phyloP scores from a whole-genome alignment of 768 basidiomycete species.

The Imleria badia region DNA sequence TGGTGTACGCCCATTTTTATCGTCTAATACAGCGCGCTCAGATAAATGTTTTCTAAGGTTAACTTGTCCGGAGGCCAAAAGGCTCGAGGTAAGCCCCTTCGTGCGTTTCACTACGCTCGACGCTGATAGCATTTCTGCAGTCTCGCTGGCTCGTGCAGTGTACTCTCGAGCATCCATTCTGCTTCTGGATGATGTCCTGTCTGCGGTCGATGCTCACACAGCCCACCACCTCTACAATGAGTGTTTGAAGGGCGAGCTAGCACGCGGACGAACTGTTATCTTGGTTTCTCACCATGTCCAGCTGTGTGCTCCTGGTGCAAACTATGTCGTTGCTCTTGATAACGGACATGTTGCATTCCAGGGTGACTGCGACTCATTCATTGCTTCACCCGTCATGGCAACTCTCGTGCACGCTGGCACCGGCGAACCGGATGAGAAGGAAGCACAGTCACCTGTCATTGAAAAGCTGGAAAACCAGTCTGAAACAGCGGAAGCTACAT shows the following conservation, averaged over 20 bases:
- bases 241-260: conserved; percentile 77
- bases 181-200: conserved; percentile 80
- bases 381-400: conserved; percentile 61
- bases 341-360: conserved; percentile 67
- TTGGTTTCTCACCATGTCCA: conserved; percentile 95
- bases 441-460: conserved; percentile 26
- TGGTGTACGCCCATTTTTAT: conserved; percentile 46
- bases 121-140: conserved; percentile 32
- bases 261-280: conserved; percentile 77
- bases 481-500: conserved; percentile 22
- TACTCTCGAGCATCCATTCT: conserved; percentile 85
- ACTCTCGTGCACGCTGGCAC: conserved; percentile 61
- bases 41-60: conserved; percentile 19
- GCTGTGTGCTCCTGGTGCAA: conserved; percentile 76
- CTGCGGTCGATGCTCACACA: conserved; percentile 79
- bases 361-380: conserved; percentile 65
- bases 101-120: not conserved
- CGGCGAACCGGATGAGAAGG: conserved; percentile 42
- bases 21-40: not conserved
- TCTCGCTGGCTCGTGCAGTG: conserved; percentile 80
- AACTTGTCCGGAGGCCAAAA: conserved; percentile 58
- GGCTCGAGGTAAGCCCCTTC: conserved; percentile 50
- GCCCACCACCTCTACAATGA: conserved; percentile 79
- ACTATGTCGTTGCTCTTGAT: conserved; percentile 80
- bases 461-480: conserved; percentile 1